phyloP scores from a whole-genome alignment of 1,139 yeast genomes.

The Torulaspora globosa region DNA sequence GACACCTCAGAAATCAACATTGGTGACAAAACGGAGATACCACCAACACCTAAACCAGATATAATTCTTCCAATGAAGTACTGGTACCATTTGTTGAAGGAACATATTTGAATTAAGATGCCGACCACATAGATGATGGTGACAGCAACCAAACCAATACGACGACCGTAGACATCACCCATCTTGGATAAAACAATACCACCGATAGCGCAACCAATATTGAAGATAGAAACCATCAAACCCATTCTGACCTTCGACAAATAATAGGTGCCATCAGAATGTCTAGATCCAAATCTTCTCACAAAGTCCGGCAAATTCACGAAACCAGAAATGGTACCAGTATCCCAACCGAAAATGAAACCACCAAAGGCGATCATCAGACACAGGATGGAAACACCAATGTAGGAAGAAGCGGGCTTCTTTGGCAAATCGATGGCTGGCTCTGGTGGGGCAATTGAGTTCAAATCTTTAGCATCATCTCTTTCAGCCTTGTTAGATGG shows the following conservation, averaged over 20 bases:
- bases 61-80: conserved; percentile 57
- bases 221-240: conserved; percentile 60
- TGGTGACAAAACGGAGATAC: conserved; percentile 57
- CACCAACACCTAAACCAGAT: conserved; percentile 63
- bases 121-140: conserved; percentile 59
- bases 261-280: conserved; percentile 36
- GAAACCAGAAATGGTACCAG: conserved; percentile 73
- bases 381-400: conserved; percentile 29
- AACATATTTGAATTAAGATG: conserved; percentile 57
- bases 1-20: conserved; percentile 61
- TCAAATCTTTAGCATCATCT: conserved; percentile 18
- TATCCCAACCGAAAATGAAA: conserved; percentile 66
- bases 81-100: conserved; percentile 49
- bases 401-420: conserved; percentile 46
- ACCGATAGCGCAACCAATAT: conserved; percentile 67
- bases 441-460: conserved; percentile 13
- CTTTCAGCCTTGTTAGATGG: conserved; percentile 25
- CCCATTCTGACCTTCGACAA: conserved; percentile 54
- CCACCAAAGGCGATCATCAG: conserved; percentile 59
- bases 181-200: conserved; percentile 49
- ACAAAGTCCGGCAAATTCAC: conserved; percentile 63
- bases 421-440: conserved; percentile 32
- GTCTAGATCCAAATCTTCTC: conserved; percentile 43
- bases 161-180: conserved; percentile 60
- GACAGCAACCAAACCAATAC: conserved; percentile 52